A percentile compares a stretch with the other conserved stretches of the same genome.
These are phyloP conservation scores for Solanum chilense DNA, from an alignment of 257 asterid species.

Conservation along the genomic window DNA sequence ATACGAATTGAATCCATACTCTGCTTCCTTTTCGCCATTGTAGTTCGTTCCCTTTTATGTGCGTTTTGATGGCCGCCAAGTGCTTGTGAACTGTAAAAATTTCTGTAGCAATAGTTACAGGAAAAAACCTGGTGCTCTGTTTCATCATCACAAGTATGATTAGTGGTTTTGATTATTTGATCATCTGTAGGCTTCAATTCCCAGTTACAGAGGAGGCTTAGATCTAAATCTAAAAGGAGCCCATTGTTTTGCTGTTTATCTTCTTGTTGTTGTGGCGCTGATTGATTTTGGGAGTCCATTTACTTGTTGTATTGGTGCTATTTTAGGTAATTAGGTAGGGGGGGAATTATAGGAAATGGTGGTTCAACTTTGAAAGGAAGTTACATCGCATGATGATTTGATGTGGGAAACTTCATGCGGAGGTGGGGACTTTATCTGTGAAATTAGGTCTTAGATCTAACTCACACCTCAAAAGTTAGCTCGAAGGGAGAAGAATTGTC, in stretches of 20 bases:
- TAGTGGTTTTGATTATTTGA: neutral
- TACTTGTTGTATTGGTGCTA: neutral
- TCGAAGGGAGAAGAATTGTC: no score
- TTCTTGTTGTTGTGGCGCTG: neutral
- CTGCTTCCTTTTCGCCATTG: neutral
- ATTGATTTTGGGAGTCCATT: neutral
- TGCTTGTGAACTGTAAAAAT: neutral
- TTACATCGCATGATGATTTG: neutral
- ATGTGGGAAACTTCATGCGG: neutral
- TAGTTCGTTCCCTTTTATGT: neutral
- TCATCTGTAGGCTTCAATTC: neutral
- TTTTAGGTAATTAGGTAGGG: neutral
- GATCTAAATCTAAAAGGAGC: neutral
- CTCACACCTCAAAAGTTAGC: no score
- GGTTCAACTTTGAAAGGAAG: neutral
- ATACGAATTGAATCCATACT: neutral
- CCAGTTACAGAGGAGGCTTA: neutral
- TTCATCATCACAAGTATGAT: neutral
- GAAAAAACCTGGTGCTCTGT: neutral
- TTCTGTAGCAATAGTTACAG: neutral
- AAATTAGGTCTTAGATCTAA: no score
- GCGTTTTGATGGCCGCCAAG: constrained; percentile 7
- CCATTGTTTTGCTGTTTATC: neutral
- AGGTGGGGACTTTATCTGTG: neutral
- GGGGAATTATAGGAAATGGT: neutral